phyloP scores from a whole-genome alignment of 2,329 filamentous ascomycete genomes.

The Hysterium pulicare region DNA sequence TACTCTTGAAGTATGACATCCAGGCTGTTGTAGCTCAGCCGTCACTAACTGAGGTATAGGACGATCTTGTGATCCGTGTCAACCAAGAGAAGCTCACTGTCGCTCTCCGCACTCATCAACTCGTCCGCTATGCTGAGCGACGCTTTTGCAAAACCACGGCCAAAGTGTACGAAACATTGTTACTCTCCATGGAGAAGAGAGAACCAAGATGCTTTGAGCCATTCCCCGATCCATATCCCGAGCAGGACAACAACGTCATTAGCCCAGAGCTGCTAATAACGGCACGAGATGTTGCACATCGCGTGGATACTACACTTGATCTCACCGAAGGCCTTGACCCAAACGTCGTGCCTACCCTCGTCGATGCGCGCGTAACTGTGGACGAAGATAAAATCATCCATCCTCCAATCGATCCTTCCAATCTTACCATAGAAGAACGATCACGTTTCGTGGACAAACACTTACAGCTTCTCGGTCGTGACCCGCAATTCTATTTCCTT shows the following conservation, averaged over 20 bases:
- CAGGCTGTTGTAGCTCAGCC: neutral
- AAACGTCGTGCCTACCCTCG: constrained; percentile 14
- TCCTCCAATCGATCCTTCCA: constrained; percentile 23
- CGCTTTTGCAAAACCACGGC: constrained; percentile 71
- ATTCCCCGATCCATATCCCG: constrained; percentile 25
- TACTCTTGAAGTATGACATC: constrained; percentile 33
- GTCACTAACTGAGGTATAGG: constrained; percentile 45
- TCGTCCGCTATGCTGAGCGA: constrained; percentile 69
- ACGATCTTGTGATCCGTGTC: constrained; percentile 69
- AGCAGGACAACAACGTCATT: constrained; percentile 36
- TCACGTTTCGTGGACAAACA: constrained; percentile 60
- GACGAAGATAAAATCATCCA: constrained; percentile 15
- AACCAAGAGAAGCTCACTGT: constrained; percentile 85
- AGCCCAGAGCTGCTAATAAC: constrained; percentile 35
- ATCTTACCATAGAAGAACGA: constrained; percentile 21
- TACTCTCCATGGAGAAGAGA: constrained; percentile 68
- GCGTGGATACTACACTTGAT: constrained; percentile 40
- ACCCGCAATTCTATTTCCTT: constrained; percentile 62
- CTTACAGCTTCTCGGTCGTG: constrained; percentile 67
- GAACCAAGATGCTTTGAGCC: constrained; percentile 65
- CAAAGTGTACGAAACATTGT: constrained; percentile 70
- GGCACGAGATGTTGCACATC: constrained; percentile 40
- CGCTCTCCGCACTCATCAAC: constrained; percentile 72
- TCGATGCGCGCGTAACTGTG: constrained; percentile 13
- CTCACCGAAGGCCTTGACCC: constrained; percentile 37